Evolutionary conservation across 345 rosid species (phyloP).

Genomic region (Theobroma cacao): DNA sequence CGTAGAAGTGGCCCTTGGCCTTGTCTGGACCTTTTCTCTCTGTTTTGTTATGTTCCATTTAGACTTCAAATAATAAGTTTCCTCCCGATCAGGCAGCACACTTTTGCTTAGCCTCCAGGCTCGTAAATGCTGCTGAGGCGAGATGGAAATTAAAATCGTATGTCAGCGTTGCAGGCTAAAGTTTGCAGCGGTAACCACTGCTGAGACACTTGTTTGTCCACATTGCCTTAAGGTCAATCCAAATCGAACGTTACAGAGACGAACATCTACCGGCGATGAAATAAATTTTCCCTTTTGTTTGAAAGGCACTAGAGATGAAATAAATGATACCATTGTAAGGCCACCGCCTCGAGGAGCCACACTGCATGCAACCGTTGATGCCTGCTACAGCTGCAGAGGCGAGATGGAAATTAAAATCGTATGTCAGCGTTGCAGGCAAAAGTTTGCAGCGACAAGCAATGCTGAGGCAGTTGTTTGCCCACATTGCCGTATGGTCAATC

Average conservation of each 20-base stretch:
- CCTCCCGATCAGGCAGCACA: background rate
- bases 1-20: background rate
- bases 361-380: slow-evolving; percentile 64
- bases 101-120: background rate
- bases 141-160: background rate
- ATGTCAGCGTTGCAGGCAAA: background rate
- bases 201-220: background rate
- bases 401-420: background rate
- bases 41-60: background rate
- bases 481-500: background rate
- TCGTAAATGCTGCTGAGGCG: background rate
- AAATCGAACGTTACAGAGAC: background rate
- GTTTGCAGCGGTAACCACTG: background rate
- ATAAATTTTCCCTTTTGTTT: too few relatives aligned
- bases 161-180: background rate
- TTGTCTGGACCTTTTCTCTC: background rate
- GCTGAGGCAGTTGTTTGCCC: background rate
- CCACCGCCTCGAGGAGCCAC: too few relatives aligned
- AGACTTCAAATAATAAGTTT: background rate
- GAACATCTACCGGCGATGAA: background rate
- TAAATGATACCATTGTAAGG: slow-evolving; percentile 58
- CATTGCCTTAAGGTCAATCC: background rate
- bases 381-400: slow-evolving; percentile 44
- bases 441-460: background rate
- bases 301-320: too few relatives aligned